Evolutionary conservation across 371 early-diverging fungal genomes (phyloP).

Genomic region (Actinomortierella wolfii): DNA sequence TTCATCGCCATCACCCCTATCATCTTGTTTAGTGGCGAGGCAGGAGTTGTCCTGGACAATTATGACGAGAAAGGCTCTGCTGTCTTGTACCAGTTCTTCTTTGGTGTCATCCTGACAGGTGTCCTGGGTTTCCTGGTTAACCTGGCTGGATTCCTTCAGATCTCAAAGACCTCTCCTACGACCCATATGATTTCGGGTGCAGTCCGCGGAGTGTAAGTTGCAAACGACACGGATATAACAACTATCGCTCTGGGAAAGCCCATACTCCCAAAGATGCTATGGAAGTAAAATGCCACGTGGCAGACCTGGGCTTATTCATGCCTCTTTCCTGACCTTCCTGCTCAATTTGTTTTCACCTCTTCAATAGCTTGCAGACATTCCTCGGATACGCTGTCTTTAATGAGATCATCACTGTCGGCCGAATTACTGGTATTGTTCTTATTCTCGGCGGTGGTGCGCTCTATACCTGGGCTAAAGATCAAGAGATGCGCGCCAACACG

Average conservation of each 20-base stretch:
- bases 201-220: slow-evolving; percentile 24
- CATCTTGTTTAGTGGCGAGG: slow-evolving; percentile 43
- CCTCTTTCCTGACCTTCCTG: no score
- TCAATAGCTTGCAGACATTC: slow-evolving; percentile 49
- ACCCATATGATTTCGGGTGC: slow-evolving; percentile 47
- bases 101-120: slow-evolving; percentile 45
- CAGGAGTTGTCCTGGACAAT: background rate
- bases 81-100: slow-evolving; percentile 12
- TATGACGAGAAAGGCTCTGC: background rate
- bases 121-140: slow-evolving; percentile 53
- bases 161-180: slow-evolving; percentile 53
- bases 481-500: slow-evolving; percentile 24
- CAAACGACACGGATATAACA: background rate
- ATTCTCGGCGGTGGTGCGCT: slow-evolving; percentile 50
- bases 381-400: slow-evolving; percentile 50
- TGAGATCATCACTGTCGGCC: slow-evolving; percentile 51
- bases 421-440: slow-evolving; percentile 48
- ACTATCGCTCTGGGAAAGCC: background rate
- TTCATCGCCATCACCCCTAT: slow-evolving; percentile 41
- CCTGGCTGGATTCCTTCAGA: slow-evolving; percentile 56
- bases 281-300: no score
- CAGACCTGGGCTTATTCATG: no score
- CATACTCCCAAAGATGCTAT: no score
- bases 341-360: background rate
- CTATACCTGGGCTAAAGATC: slow-evolving; percentile 51